These are phyloP conservation scores for Entamoeba histolytica DNA, from an alignment of 208 protist species.

Conservation along the genomic window DNA sequence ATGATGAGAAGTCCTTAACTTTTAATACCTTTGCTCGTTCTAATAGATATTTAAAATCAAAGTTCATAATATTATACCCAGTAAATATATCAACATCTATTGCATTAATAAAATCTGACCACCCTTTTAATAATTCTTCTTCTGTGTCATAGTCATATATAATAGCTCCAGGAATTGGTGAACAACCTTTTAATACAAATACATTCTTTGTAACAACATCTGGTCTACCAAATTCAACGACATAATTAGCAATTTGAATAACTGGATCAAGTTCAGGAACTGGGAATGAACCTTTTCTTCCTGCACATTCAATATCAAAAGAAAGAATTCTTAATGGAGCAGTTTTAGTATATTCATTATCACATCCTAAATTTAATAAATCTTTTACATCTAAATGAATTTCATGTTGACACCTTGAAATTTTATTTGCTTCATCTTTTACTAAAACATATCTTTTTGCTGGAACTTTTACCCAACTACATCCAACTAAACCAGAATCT, in stretches of 20 bases:
- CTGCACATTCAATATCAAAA: slow-evolving; percentile 93
- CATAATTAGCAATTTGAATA: slow-evolving; percentile 79
- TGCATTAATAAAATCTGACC: slow-evolving; percentile 46
- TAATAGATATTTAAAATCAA: slow-evolving; percentile 95
- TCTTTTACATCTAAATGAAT: slow-evolving; percentile 9
- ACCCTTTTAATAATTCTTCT: slow-evolving; percentile 46
- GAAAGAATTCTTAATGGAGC: slow-evolving; percentile 89
- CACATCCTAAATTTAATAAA: not conserved
- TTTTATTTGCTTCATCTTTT: not conserved
- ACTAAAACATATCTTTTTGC: not conserved
- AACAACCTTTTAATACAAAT: slow-evolving; percentile 5
- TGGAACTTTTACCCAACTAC: slow-evolving; percentile 27
- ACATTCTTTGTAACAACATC: slow-evolving; percentile 60
- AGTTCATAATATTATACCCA: slow-evolving; percentile 98
- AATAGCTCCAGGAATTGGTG: slow-evolving; percentile 28
- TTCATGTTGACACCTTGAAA: slow-evolving; percentile 27
- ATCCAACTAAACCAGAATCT: slow-evolving; percentile 73
- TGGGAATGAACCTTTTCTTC: slow-evolving; percentile 84
- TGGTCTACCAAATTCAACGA: not conserved
- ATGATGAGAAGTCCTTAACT: slow-evolving; percentile 37
- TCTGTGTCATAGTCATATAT: slow-evolving; percentile 71
- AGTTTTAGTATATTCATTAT: slow-evolving; percentile 66
- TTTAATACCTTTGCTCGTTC: slow-evolving; percentile 64
- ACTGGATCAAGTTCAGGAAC: slow-evolving; percentile 88
- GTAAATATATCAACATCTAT: slow-evolving; percentile 74